Evolutionary conservation across 2,329 filamentous ascomycete species (phyloP), one percentile per base, ranked within the genome.

Genomic region (Fusarium longipes): DNA sequence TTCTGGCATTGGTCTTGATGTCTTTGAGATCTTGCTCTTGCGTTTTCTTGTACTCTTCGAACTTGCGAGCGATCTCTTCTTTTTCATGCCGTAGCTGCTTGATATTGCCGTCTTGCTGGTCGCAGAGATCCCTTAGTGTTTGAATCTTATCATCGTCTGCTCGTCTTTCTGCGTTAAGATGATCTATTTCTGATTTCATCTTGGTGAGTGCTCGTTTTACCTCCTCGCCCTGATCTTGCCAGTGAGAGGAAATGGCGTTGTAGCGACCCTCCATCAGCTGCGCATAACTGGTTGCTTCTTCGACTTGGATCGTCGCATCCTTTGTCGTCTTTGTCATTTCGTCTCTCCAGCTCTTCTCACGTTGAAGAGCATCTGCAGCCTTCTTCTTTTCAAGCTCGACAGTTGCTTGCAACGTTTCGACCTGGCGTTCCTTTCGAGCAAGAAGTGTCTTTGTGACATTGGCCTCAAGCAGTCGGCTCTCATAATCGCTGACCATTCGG

Each of bases 81-180:
- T 92, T 91, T 71, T 91, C 85, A 47, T 84, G 82, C 58, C 80
- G 79, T 24, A 89, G 79, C 59, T 87, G 82, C 57, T 86, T 85
- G 59, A 91, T 84, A 70, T 92, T 91, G 72, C 85, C 84, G 67
- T 91, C 86, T 74, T 93, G 88, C 77, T 93, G 91, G 67, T 93
- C 90, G 75, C 87, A 90, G 30, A 93, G 82, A 60, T 91, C 88
- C 50, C 88, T 84, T 49, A 93, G 80, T 30, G 86, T 87, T 63
- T 81, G 83, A 68, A 91, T 88, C 77, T 85, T 87, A 73, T 86
- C 84, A 70, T 89, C 87, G 72, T 92, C 89, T 50, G 80, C 81
- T 64, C 78, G 82, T 58, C 88, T 81, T 71, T 89, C 85, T 36
- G 84, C 81, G 44, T 84, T 81, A 36, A 91, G 77, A 11, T 76